Evolutionary conservation across 495 filamentous ascomycete genomes (phyloP), one percentile per base, ranked within the genome.

Genomic region (Lentithecium fluviatile): DNA sequence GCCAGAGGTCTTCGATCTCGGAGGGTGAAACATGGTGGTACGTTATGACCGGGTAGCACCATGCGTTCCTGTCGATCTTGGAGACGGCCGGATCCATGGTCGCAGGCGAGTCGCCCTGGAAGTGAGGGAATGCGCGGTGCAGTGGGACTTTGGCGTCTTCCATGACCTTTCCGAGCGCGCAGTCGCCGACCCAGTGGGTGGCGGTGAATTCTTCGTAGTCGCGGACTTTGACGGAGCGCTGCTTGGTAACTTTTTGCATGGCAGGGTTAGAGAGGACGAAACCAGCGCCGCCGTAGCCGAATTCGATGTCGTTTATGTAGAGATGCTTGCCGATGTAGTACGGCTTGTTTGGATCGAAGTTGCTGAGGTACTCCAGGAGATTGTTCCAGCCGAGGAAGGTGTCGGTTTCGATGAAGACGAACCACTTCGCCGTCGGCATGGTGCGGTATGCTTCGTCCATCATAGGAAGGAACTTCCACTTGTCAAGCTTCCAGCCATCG

Each of bases 391-490:
- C 20, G 12, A 71, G 46, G 38, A 60, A 69, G 15, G 69, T 69
- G 56, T 71, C 69, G 15, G 56, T 42, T 17, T 71, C 69, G 42
- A 71, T 57, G 56, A 71, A 69, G 48, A 71, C 45, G 55, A 45
- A 71, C 69, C 69, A 71, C 45, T 71, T 69, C 36, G 66, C 62
- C 6, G 56, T 46, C 20, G 65, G 65, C 53, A 53, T 53, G 38
- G 43, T 12, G n/a, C 34, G 50, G 26, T 25, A 57, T 26, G 66
- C 57, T 7, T 49, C n/a, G 38, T 57, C 51, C n/a, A 64, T 48
- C 62, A 65, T 66, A 26, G 58, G 59, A 40, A 67, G 66, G 48
- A 64, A 69, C 49, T 71, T 71, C 56, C 62, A 71, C 43, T 71
- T 71, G 45, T 71, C 69, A 1, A 71, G 56, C 19, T 48, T 45